phyloP scores from a whole-genome alignment of 768 basidiomycete genomes.

The Rhizopogon vinicolor region DNA sequence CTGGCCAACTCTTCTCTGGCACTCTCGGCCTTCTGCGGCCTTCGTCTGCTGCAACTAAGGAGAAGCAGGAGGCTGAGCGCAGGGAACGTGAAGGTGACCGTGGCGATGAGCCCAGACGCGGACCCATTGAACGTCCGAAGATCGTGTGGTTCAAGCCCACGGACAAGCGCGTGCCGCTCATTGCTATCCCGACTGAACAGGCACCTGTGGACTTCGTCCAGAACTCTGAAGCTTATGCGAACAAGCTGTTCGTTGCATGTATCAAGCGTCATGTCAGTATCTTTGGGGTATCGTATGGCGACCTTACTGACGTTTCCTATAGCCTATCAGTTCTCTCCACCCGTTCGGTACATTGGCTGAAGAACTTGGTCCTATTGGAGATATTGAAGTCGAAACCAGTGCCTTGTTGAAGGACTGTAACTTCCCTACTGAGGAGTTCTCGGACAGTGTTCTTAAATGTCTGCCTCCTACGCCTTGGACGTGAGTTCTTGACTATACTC shows the following conservation, averaged over 20 bases:
- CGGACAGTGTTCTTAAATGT: conserved; percentile 92
- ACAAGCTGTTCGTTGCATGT: conserved; percentile 93
- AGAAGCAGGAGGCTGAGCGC: conserved; percentile 97
- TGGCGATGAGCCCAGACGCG: conserved; percentile 76
- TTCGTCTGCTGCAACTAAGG: conserved; percentile 95
- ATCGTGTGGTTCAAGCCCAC: conserved; percentile 99
- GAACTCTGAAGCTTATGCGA: conserved; percentile 84
- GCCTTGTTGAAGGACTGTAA: conserved; percentile 98
- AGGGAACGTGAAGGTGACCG: conserved; percentile 95
- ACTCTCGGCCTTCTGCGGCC: conserved; percentile 93
- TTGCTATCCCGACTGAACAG: conserved; percentile 98
- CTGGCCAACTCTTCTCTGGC: conserved; percentile 96
- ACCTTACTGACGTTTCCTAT: conserved; percentile 15
- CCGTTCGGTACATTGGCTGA: conserved; percentile 98
- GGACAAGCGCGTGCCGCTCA: conserved; percentile 96
- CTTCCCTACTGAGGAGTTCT: conserved; percentile 97
- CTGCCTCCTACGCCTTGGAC: conserved; percentile 94
- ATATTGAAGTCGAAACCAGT: conserved; percentile 96
- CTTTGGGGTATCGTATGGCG: conserved; percentile 4
- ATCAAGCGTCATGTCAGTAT: conserved; percentile 92
- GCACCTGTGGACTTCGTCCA: conserved; percentile 95
- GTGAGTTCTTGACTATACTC: conserved; percentile 36
- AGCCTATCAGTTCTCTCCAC: conserved; percentile 95
- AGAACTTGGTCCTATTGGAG: conserved; percentile 97
- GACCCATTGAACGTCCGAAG: conserved; percentile 86